Evolutionary conservation across 139 green algal species (phyloP), one percentile per base, ranked within the genome.

Genomic region (Coelastrella sp.): DNA sequence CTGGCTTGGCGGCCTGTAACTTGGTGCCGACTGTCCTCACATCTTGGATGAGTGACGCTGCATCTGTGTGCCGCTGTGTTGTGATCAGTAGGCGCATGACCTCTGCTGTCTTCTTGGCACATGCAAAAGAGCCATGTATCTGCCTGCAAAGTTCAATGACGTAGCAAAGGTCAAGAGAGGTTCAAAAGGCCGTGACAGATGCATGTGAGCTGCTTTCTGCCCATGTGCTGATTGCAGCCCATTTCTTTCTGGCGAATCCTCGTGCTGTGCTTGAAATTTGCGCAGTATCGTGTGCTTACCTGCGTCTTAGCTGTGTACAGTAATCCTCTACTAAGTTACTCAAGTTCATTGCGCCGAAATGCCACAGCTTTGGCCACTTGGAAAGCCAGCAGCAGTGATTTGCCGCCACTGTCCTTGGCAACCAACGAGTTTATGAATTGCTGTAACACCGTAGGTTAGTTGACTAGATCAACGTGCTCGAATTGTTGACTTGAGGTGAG

Each of bases 1-100:
- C 89, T 23, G 94, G 94, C 43, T 96, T 96, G 4, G 94, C 93
- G 23, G 87, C 78, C 77, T 98, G 95, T 25, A 98, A 88, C 50
- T 86, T 89, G 25, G 91, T 88, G 25, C 94, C 95, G 11, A 94
- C 85, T 13, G 51, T 83, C n/a, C 92, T 83, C 25, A 96, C 91
- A n/a, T 96, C 93, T 23, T 93, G 91, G 23, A 98, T 90, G 30
- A 98, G 82, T 3, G 85, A 63, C 2, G 89, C 71, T 1, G 92
- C 87, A 48, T 93, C 90, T 23, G 88, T 38, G 53, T 95, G 90
- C 17, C 88, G 84, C 48, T 91, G 86, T 7, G 79, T 91, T 13
- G 95, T 95, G 64, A 96, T 88, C 15, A 98, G 85, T 37, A 92
- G 77, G 0, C 93, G 92, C 89, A 98, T 76, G 35, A 98, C 79